These are phyloP conservation scores for Actinomucor elegans DNA, from an alignment of 371 early-diverging fungal species.

Conservation along the genomic window DNA sequence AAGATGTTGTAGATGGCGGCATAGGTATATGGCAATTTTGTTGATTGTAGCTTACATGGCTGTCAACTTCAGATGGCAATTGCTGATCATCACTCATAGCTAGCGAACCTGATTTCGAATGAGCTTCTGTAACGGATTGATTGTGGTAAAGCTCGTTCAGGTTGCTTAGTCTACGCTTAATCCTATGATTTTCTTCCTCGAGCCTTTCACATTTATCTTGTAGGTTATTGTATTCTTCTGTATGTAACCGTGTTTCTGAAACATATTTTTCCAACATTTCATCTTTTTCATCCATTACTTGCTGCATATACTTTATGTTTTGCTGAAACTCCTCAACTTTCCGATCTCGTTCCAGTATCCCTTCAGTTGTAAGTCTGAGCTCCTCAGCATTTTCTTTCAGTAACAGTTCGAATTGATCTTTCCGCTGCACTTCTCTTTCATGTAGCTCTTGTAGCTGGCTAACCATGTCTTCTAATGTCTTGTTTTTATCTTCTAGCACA, in stretches of 20 bases:
- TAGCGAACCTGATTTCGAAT: too few species aligned
- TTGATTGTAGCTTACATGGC: too few species aligned
- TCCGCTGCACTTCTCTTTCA: background rate
- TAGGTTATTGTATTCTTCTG: background rate
- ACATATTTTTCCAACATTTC: background rate
- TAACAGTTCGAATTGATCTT: constrained; percentile 1
- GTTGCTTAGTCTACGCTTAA: background rate
- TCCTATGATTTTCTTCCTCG: background rate
- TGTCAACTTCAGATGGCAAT: too few species aligned
- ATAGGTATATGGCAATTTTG: background rate
- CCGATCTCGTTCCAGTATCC: background rate
- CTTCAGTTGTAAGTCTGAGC: background rate
- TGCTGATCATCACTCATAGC: too few species aligned
- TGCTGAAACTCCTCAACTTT: background rate
- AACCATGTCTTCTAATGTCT: background rate
- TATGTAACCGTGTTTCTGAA: background rate
- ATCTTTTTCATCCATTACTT: background rate
- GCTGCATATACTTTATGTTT: background rate
- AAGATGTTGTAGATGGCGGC: background rate
- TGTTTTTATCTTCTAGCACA: background rate
- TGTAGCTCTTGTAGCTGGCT: background rate
- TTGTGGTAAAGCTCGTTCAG: background rate
- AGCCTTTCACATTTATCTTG: background rate
- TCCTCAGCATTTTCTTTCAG: constrained; percentile 1
- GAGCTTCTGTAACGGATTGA: too few species aligned